Evolutionary conservation across 257 asterid genomes (phyloP).

Genomic region (Petunia axillaris): DNA sequence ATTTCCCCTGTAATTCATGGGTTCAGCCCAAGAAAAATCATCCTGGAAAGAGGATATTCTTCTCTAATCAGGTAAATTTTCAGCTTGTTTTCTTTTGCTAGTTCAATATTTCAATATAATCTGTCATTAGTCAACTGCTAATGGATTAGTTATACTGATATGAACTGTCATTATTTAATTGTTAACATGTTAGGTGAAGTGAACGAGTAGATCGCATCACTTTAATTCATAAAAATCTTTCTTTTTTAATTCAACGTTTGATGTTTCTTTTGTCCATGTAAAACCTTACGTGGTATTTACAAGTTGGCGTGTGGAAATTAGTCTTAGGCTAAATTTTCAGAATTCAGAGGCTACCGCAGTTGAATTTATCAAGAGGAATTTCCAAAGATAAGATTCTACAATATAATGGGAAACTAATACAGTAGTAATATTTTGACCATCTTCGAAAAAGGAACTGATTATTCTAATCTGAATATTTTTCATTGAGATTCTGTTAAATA

Average conservation of each 20-base stretch:
- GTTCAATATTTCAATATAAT: not conserved
- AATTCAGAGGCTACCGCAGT: not conserved
- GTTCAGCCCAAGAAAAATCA: constrained; percentile 78
- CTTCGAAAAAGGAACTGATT: not conserved
- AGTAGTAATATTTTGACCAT: not conserved
- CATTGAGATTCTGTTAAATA: not conserved
- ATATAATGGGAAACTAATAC: not conserved
- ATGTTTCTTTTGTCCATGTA: not conserved
- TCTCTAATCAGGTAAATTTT: constrained; percentile 74
- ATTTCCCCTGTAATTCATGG: constrained; percentile 92
- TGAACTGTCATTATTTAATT: not conserved
- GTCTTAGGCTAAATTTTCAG: constrained; percentile 9
- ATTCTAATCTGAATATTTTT: not conserved
- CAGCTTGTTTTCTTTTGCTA: not conserved
- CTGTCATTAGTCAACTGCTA: not conserved
- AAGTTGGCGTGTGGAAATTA: not conserved
- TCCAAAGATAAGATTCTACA: not conserved
- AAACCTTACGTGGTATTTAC: not conserved
- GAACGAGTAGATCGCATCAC: not conserved
- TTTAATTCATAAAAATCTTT: not conserved
- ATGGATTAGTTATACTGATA: not conserved
- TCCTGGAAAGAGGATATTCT: constrained; percentile 77
- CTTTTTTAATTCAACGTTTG: not conserved
- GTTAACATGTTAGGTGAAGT: not conserved
- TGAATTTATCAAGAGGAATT: not conserved